A percentile compares a stretch with the other conserved stretches of the same genome.
phyloP scores from a whole-genome alignment of 1,284 basidiomycete genomes.

The Sporisorium exsertum region DNA sequence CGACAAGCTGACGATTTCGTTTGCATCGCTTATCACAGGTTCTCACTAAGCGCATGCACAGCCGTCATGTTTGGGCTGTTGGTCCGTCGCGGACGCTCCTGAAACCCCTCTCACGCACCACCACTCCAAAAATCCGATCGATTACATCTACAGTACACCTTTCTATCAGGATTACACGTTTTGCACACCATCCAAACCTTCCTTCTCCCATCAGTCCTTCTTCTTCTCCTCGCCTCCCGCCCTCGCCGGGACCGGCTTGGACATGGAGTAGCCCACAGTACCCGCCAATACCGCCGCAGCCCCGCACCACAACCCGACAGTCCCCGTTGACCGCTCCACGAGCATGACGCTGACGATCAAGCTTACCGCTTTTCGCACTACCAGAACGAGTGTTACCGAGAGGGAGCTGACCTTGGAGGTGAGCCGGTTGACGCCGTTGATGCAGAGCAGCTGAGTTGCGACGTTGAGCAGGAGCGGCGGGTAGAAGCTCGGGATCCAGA shows the following conservation, averaged over 20 bases:
- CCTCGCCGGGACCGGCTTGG: slow-evolving; percentile 8
- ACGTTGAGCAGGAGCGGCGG: slow-evolving; percentile 79
- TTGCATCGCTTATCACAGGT: slow-evolving; percentile 19
- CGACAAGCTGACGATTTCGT: neutral
- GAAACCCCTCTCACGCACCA: neutral
- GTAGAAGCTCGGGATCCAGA: slow-evolving; percentile 76
- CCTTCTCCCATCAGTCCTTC: neutral
- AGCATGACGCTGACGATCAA: slow-evolving; percentile 79
- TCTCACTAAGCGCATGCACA: slow-evolving; percentile 60
- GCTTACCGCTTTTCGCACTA: slow-evolving; percentile 88
- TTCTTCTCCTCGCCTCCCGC: neutral
- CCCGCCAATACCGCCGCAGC: slow-evolving; percentile 77
- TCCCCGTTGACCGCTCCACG: slow-evolving; percentile 68
- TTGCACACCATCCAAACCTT: neutral
- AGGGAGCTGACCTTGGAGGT: slow-evolving; percentile 80
- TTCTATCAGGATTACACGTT: neutral
- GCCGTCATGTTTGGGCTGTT: slow-evolving; percentile 59
- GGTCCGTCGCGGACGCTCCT: slow-evolving; percentile 44
- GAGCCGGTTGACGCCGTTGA: slow-evolving; percentile 88
- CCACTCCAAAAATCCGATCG: neutral
- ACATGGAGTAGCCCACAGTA: slow-evolving; percentile 75
- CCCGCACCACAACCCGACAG: slow-evolving; percentile 51
- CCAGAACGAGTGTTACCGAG: slow-evolving; percentile 87
- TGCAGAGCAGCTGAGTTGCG: slow-evolving; percentile 85
- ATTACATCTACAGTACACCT: neutral